phyloP scores from a whole-genome alignment of 2,329 filamentous ascomycete genomes.

The Alternaria atra region DNA sequence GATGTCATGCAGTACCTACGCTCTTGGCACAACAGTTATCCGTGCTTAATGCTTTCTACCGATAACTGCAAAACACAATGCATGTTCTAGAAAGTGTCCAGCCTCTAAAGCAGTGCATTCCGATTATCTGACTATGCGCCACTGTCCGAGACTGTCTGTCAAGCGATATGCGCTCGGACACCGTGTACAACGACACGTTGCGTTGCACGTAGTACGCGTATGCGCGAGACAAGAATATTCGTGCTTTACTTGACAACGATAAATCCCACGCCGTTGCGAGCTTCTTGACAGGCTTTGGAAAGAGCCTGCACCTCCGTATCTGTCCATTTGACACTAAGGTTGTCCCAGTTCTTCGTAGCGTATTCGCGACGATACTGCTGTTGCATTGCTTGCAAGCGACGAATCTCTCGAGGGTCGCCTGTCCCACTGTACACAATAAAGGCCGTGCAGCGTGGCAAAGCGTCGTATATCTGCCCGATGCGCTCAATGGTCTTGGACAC shows the following conservation, averaged over 20 bases:
- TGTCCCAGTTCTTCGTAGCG: constrained; percentile 68
- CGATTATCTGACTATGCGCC: constrained; percentile 14
- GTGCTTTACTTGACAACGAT: constrained; percentile 64
- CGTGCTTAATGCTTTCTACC: constrained; percentile 4
- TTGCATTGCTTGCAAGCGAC: constrained; percentile 65
- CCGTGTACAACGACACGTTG: constrained; percentile 30
- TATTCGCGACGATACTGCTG: constrained; percentile 66
- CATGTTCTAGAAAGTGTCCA: constrained; percentile 6
- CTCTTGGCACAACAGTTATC: neutral
- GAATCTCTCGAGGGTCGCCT: constrained; percentile 66
- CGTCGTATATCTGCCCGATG: constrained; percentile 63
- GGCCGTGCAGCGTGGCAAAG: constrained; percentile 66
- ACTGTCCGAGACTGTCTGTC: constrained; percentile 8
- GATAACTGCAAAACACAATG: neutral
- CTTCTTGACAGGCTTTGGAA: constrained; percentile 63
- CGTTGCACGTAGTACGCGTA: constrained; percentile 36
- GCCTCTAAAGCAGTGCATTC: constrained; percentile 19
- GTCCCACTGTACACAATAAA: constrained; percentile 72
- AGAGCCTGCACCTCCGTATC: constrained; percentile 69
- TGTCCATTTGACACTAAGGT: constrained; percentile 70
- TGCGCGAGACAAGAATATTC: constrained; percentile 40
- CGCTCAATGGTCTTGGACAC: constrained; percentile 61
- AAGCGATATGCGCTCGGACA: constrained; percentile 31
- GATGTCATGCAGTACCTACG: constrained; percentile 7
- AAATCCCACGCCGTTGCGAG: constrained; percentile 67